Percentiles rank a stretch among this genome's conserved stretches.
Evolutionary conservation across 345 rosid genomes (phyloP).

Genomic region (Viola odorata): DNA sequence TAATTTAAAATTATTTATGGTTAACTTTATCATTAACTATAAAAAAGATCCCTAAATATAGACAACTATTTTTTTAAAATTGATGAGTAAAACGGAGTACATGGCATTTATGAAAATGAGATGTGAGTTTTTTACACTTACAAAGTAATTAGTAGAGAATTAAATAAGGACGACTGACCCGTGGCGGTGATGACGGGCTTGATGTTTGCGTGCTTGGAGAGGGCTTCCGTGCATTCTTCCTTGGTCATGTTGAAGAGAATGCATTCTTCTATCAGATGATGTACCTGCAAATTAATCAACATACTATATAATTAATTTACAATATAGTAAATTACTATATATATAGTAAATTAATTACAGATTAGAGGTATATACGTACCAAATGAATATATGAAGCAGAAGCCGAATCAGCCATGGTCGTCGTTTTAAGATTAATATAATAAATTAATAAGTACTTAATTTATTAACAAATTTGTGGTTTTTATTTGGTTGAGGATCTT

Average conservation of each 20-base stretch:
- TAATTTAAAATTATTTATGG: too few species aligned
- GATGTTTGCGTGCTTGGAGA: conserved; percentile 80
- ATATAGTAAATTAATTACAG: not conserved
- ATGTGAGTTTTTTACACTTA: too few species aligned
- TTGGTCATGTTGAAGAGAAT: conserved; percentile 74
- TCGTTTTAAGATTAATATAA: not conserved
- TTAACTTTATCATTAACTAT: too few species aligned
- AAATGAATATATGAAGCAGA: conserved; percentile 26
- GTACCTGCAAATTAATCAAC: conserved; percentile 47
- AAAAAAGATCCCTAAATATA: too few species aligned
- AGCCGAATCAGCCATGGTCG: conserved; percentile 7
- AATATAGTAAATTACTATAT: not conserved
- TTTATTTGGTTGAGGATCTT: not conserved
- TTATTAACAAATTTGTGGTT: not conserved
- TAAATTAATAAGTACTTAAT: not conserved
- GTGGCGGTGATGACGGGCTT: conserved; percentile 81
- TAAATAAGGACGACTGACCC: conserved; percentile 32
- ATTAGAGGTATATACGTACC: not conserved
- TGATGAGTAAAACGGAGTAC: too few species aligned
- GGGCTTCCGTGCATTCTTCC: conserved; percentile 94
- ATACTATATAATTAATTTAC: not conserved
- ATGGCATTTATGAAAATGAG: too few species aligned
- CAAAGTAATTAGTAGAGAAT: too few species aligned
- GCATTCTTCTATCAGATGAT: conserved; percentile 87
- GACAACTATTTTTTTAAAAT: too few species aligned